These are phyloP conservation scores for Debaryomyces hansenii DNA, from an alignment of 805 yeast genomes.

Conservation along the genomic window DNA sequence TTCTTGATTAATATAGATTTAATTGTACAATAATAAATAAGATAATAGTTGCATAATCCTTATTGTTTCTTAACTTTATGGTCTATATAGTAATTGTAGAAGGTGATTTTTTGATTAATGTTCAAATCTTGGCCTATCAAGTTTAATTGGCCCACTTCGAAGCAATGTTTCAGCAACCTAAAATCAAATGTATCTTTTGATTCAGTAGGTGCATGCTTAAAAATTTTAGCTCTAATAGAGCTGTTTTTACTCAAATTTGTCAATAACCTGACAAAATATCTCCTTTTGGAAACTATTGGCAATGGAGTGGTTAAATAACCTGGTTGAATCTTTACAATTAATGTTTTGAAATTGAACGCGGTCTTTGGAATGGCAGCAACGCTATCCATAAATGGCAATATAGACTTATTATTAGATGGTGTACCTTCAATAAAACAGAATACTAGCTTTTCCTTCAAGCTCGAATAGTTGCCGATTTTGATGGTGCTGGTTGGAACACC, in stretches of 20 bases:
- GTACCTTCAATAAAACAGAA: constrained; percentile 79
- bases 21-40: too few species aligned
- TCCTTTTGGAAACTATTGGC: constrained; percentile 21
- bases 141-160: constrained; percentile 33
- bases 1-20: too few species aligned
- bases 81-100: constrained; percentile 22
- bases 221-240: constrained; percentile 27
- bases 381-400: constrained; percentile 53
- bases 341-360: constrained; percentile 28
- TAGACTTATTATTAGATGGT: constrained; percentile 76
- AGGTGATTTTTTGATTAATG: constrained; percentile 28
- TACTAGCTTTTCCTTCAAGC: constrained; percentile 40
- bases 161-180: constrained; percentile 22
- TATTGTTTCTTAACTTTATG: constrained; percentile 3
- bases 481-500: constrained; percentile 7
- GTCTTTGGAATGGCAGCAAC: constrained; percentile 14
- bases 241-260: constrained; percentile 19
- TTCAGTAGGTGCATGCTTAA: constrained; percentile 18
- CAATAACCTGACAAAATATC: constrained; percentile 23
- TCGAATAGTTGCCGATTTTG: constrained; percentile 17
- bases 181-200: constrained; percentile 6
- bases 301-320: constrained; percentile 35
- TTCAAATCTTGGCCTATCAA: constrained; percentile 28
- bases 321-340: constrained; percentile 42
- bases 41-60: not conserved